Evolutionary conservation across 2,329 filamentous ascomycete genomes (phyloP), one percentile per base, ranked within the genome.

Genomic region (Amesomyces nigricolor): DNA sequence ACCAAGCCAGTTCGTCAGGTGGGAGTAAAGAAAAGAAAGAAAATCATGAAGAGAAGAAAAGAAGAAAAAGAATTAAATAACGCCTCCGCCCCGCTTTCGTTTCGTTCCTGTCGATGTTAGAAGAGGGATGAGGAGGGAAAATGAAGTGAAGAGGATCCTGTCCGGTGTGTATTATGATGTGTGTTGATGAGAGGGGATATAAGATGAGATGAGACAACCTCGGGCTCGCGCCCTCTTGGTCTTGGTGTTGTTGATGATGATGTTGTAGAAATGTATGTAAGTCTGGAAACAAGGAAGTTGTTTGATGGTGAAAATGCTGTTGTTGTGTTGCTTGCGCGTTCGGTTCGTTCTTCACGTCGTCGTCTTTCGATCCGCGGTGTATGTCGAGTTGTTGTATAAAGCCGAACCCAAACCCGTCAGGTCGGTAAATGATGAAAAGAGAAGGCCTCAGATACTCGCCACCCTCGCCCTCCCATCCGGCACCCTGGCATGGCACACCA

Each of bases 401-500:
- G 39, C 35, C n/a, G 38, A 17, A 43, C 30, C 32, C 6, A 32
- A 19, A 43, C 42, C 19, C 10, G 19, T 29, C 38, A 43, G 35
- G 32, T 35, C 32, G 9, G 32, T 35, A 32, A 45, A 16, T 30
- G 4, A 32, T 8, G 37, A 47, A 38, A 13, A 47, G 16, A 37
- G 19, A 14, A 4, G 43, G 7, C 13, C 4, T 72, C 59, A 81
- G 53, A 80, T 72, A 62, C 76, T 80, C 26, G 74, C 75, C 47
- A 77, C 70, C 16, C 78, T 72, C 13, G 60, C 59, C 46, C 66
- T 65, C 53, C 70, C 67, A n/a, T 81, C 77, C 5, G 91, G 91
- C 58, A 92, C 89, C 66, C 92, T 87, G 14, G 91, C 91, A 68
- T 95, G 90, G 63, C 91, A 95, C 56, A 97, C 91, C 70, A 95